These are phyloP conservation scores for Clathrus columnatus DNA, from an alignment of 768 basidiomycete species.

Conservation along the genomic window DNA sequence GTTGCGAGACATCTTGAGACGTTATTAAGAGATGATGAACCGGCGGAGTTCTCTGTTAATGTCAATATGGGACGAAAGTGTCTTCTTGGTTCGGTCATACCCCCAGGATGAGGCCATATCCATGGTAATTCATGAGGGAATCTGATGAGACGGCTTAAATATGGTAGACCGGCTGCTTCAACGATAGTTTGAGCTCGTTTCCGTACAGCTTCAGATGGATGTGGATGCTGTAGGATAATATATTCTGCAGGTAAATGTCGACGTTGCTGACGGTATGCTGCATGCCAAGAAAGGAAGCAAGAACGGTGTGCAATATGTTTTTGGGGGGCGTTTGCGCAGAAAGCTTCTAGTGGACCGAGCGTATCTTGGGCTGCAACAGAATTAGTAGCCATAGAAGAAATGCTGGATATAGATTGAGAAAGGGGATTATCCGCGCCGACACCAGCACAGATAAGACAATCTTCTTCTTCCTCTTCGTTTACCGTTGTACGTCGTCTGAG, in stretches of 20 bases:
- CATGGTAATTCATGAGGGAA: slow-evolving; percentile 3
- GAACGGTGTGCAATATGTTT: slow-evolving; percentile 18
- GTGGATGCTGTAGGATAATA: slow-evolving; percentile 1
- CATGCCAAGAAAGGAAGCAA: slow-evolving; percentile 19
- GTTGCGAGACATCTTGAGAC: slow-evolving; percentile 1
- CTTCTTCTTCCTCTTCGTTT: slow-evolving; percentile 14
- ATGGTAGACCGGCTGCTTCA: slow-evolving; percentile 11
- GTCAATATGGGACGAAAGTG: slow-evolving; percentile 3
- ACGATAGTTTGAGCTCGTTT: slow-evolving; percentile 12
- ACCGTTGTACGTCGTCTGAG: slow-evolving; percentile 1
- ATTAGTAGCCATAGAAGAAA: slow-evolving; percentile 12
- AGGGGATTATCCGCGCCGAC: slow-evolving; percentile 12
- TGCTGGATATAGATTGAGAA: slow-evolving; percentile 11
- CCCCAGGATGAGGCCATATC: neutral
- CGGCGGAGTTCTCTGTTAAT: neutral
- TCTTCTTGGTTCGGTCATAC: neutral
- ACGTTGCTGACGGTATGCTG: slow-evolving; percentile 15
- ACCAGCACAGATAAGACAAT: slow-evolving; percentile 20
- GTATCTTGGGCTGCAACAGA: neutral
- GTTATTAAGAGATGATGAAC: neutral
- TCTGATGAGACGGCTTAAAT: slow-evolving; percentile 3
- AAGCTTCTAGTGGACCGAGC: slow-evolving; percentile 18
- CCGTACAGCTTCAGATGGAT: slow-evolving; percentile 2
- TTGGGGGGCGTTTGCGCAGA: slow-evolving; percentile 18
- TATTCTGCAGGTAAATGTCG: slow-evolving; percentile 8